Conservation (phyloP, 2,329 filamentous ascomycete genomes). For the Ceratocystiopsis minuta region DNA sequence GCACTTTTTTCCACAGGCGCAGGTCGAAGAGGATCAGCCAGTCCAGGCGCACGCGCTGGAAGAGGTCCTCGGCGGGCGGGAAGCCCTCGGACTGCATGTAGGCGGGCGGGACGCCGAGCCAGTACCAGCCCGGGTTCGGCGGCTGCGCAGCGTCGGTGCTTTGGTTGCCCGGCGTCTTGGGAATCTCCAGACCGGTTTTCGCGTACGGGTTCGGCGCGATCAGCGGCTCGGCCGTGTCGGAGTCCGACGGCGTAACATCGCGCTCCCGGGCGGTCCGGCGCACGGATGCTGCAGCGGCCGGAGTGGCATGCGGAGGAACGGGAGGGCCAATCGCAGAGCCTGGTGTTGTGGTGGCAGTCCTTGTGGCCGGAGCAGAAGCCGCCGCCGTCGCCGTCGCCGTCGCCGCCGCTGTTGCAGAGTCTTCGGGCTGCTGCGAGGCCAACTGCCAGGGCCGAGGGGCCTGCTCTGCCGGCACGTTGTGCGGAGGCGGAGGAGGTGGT, state of each 20-base stretch:
- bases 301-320: no score
- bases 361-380: no score
- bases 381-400: no score
- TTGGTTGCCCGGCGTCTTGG: conserved; percentile 55
- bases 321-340: no score
- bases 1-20: conserved; percentile 88
- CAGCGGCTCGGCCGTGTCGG: conserved; percentile 50
- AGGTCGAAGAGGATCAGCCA: conserved; percentile 91
- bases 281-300: background rate
- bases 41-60: conserved; percentile 76
- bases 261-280: conserved; percentile 23
- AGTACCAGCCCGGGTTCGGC: conserved; percentile 59
- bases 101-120: conserved; percentile 61
- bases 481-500: conserved; percentile 23
- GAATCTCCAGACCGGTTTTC: conserved; percentile 54
- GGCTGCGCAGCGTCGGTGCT: conserved; percentile 24
- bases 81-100: conserved; percentile 45
- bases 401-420: no score
- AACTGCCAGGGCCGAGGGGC: no score
- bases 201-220: conserved; percentile 43
- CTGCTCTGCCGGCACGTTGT: no score
- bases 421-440: no score
- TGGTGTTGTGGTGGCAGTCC: no score
- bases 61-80: conserved; percentile 68
- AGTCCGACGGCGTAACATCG: conserved; percentile 52